A percentile compares a stretch with the other conserved stretches of the same genome.
Conservation (phyloP, 352 stramenopile species). For the Stephanocyclus meneghinianus region DNA sequence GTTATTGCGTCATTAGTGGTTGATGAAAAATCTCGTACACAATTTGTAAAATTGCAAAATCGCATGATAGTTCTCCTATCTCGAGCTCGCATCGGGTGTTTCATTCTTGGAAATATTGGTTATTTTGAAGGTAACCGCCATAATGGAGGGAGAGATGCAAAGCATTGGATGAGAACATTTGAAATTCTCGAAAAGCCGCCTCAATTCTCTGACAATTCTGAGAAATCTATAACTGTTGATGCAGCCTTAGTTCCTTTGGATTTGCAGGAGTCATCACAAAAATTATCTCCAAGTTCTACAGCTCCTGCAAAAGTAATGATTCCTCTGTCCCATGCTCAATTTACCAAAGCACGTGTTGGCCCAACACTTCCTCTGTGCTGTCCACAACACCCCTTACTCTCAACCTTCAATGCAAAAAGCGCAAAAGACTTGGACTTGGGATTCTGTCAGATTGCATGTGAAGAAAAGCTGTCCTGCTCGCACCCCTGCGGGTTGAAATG, state of each 20-base stretch:
- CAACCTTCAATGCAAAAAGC: constrained; percentile 39
- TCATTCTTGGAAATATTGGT: constrained; percentile 84
- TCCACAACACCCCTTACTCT: constrained; percentile 74
- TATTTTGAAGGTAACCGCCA: constrained; percentile 79
- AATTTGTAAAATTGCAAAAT: constrained; percentile 88
- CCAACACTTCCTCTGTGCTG: constrained; percentile 84
- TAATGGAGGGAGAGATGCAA: constrained; percentile 50
- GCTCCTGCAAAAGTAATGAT: background rate
- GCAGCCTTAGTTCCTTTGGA: background rate
- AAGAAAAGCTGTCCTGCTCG: constrained; percentile 73
- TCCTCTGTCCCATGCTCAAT: constrained; percentile 40
- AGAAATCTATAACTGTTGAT: constrained; percentile 20
- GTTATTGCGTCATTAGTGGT: constrained; percentile 88
- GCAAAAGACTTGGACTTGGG: constrained; percentile 78
- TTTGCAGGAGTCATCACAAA: background rate
- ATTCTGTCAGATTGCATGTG: constrained; percentile 85
- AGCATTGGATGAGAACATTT: constrained; percentile 85
- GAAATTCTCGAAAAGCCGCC: constrained; percentile 67
- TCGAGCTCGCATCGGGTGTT: constrained; percentile 86
- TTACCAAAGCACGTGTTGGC: constrained; percentile 72
- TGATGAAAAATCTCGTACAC: constrained; percentile 86
- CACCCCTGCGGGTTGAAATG: constrained; percentile 83
- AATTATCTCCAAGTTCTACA: background rate
- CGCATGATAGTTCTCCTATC: constrained; percentile 88
- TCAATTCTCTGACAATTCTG: constrained; percentile 45